Evolutionary conservation across 352 stramenopile genomes (phyloP), one percentile per base, ranked within the genome.

Genomic region (Pythium phragmiticola): DNA sequence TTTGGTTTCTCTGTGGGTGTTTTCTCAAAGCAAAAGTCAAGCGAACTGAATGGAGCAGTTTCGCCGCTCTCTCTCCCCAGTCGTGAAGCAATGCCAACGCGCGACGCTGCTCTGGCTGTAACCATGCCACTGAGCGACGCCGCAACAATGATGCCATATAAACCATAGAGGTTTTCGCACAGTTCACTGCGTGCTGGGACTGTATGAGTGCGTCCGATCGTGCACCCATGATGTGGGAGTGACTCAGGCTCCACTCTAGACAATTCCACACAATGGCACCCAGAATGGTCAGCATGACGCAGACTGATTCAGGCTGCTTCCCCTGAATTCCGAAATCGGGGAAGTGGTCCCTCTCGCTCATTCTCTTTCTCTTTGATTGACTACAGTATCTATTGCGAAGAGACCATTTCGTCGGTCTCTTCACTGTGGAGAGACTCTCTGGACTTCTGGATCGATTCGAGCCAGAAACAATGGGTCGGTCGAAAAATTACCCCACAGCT

Each of bases 111-210:
- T 54, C 16, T 30, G n/a, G 21, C 21, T 21, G 26, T 11, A 37
- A 55, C 56, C 28, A 55, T 47, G 56, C 56, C 30, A 47, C 43
- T 19, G 30, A 39, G 48, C 58, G 26, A 65, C 41, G 26, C 50
- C 58, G 39, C 58, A 28, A 65, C 58, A 65, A 37, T 65, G 39
- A 58, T 41, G 48, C 36, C 47, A 58, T 12, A 12, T 12, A 6
- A 45, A 45, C 7, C 39, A 45, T 12, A n/a, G 39, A 45, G 39
- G 39, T 23, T 54, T 54, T 21, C 21, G 21, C 21, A 21, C 21
- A 21, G 21, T 21, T 21, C 21, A 21, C 21, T 21, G 21, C 21
- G 21, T 21, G 21, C 21, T 21, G 21, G 21, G 21, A 21, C 47
- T 21, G 39, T 7, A 45, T 14, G 12, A 45, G 11, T 4, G 39